A percentile compares a stretch with the other conserved stretches of the same genome.
Conservation (phyloP, 495 filamentous ascomycete genomes). For the Talaromyces stipitatus region DNA sequence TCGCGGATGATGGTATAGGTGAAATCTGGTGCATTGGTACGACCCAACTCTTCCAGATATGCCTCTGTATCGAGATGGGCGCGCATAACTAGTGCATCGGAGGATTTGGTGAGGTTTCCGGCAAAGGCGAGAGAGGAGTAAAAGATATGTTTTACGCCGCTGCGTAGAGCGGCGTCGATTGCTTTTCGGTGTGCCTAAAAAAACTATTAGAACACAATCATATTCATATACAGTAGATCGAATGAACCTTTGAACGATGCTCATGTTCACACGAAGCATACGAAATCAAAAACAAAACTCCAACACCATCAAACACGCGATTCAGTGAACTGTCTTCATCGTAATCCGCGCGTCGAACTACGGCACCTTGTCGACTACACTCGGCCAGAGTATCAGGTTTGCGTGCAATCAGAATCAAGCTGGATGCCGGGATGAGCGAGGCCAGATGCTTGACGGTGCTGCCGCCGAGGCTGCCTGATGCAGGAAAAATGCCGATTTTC, state of each 20-base stretch:
- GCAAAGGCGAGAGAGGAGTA: constrained; percentile 62
- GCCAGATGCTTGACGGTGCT: constrained; percentile 40
- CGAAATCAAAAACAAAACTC: constrained; percentile 31
- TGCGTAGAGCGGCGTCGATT: constrained; percentile 48
- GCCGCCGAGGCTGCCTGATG: constrained; percentile 38
- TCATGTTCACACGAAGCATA: constrained; percentile 36
- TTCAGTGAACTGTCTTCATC: constrained; percentile 21
- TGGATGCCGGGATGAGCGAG: constrained; percentile 25
- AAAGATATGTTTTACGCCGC: constrained; percentile 55
- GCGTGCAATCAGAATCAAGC: constrained; percentile 39
- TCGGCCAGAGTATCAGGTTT: constrained; percentile 28
- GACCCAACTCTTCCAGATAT: constrained; percentile 36
- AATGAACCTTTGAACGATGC: constrained; percentile 22
- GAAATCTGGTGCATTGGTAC: constrained; percentile 11
- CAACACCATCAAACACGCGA: constrained; percentile 27
- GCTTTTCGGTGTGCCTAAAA: constrained; percentile 39
- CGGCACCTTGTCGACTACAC: constrained; percentile 19
- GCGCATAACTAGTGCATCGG: constrained; percentile 54
- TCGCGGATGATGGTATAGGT: constrained; percentile 50
- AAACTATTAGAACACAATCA: not conserved
- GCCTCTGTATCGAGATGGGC: constrained; percentile 58
- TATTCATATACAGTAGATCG: too few species aligned
- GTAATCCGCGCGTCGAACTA: constrained; percentile 30
- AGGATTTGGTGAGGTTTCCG: constrained; percentile 28
- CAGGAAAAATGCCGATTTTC: constrained; percentile 44